A percentile compares a stretch with the other conserved stretches of the same genome.
Evolutionary conservation across 495 filamentous ascomycete species (phyloP).

Genomic region (Penicillium verhagenii): DNA sequence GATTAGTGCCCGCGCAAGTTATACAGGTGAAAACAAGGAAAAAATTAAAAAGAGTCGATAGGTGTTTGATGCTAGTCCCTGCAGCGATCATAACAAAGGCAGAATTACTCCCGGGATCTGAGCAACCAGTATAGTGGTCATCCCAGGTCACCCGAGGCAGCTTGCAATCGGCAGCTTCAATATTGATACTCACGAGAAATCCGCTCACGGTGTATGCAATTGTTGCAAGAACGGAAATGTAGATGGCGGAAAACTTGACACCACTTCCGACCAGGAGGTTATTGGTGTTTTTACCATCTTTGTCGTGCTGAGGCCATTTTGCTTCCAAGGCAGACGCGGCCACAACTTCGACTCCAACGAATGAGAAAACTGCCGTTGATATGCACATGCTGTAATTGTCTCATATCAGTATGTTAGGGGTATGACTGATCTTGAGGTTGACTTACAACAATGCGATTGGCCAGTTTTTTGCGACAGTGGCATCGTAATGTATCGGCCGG

Average conservation of each 20-base stretch:
- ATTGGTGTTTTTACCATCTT: not conserved
- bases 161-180: slow-evolving; percentile 33
- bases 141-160: slow-evolving; percentile 32
- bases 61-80: slow-evolving; percentile 21
- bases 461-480: slow-evolving; percentile 25
- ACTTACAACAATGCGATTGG: slow-evolving; percentile 35
- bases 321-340: slow-evolving; percentile 50
- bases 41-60: slow-evolving; percentile 36
- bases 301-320: not conserved
- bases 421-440: not conserved
- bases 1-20: slow-evolving; percentile 39
- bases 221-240: slow-evolving; percentile 26
- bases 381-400: slow-evolving; percentile 34
- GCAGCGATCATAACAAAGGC: slow-evolving; percentile 39
- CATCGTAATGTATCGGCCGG: slow-evolving; percentile 17
- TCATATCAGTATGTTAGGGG: slow-evolving; percentile 3
- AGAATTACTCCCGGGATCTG: slow-evolving; percentile 13
- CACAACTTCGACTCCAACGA: slow-evolving; percentile 45
- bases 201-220: slow-evolving; percentile 9
- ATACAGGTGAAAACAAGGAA: slow-evolving; percentile 44
- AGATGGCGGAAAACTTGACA: slow-evolving; percentile 34
- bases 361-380: slow-evolving; percentile 45
- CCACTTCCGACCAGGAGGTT: slow-evolving; percentile 14
- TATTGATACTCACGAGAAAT: slow-evolving; percentile 35
- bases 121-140: not conserved